These are phyloP conservation scores for Citeromyces siamensis DNA, from an alignment of 1,139 yeast species.

Conservation along the genomic window DNA sequence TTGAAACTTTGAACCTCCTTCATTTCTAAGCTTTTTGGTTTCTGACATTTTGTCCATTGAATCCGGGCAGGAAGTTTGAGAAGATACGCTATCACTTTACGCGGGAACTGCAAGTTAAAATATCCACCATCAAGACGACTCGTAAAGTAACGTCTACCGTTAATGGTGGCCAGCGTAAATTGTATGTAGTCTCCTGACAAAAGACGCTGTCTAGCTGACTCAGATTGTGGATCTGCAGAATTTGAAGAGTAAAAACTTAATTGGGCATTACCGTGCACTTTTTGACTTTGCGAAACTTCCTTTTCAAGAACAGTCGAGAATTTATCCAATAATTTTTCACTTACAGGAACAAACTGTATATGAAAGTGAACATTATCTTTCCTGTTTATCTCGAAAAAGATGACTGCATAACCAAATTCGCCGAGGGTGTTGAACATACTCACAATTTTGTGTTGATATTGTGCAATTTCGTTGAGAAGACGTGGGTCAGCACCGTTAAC, in stretches of 20 bases:
- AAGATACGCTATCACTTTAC: slow-evolving; percentile 57
- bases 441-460: slow-evolving; percentile 32
- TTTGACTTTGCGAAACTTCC: slow-evolving; percentile 26
- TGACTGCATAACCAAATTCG: slow-evolving; percentile 24
- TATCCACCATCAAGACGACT: slow-evolving; percentile 16
- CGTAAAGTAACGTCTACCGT: slow-evolving; percentile 8
- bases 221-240: slow-evolving; percentile 25
- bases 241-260: slow-evolving; percentile 31
- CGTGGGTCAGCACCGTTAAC: slow-evolving; percentile 15
- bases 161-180: slow-evolving; percentile 17
- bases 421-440: slow-evolving; percentile 25
- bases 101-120: slow-evolving; percentile 66
- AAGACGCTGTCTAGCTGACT: slow-evolving; percentile 11
- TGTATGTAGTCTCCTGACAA: slow-evolving; percentile 24
- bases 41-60: slow-evolving; percentile 66
- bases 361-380: slow-evolving; percentile 50
- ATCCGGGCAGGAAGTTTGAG: slow-evolving; percentile 47
- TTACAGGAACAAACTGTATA: slow-evolving; percentile 51
- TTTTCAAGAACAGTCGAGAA: slow-evolving; percentile 25
- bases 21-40: slow-evolving; percentile 42
- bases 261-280: slow-evolving; percentile 16
- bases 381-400: slow-evolving; percentile 52
- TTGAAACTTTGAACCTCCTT: slow-evolving; percentile 53
- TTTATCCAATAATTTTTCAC: slow-evolving; percentile 25
- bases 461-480: slow-evolving; percentile 21